These are phyloP conservation scores for Picochlorum costavermella DNA, from an alignment of 139 green algal species.

Conservation along the genomic window DNA sequence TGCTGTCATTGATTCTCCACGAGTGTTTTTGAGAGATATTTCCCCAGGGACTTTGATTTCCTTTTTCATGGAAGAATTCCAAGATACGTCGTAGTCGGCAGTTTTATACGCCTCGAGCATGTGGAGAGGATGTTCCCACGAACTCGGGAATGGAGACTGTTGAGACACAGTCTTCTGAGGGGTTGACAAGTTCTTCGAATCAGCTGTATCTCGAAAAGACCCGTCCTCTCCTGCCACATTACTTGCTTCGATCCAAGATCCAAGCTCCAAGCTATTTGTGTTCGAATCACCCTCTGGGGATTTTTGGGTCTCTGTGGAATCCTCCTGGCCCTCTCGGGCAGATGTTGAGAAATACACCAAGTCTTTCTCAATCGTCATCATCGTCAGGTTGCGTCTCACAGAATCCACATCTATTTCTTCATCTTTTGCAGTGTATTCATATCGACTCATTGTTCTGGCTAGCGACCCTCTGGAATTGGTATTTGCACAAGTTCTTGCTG, in stretches of 20 bases:
- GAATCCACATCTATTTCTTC: no score
- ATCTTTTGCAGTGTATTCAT: no score
- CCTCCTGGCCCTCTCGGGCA: neutral
- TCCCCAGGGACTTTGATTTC: neutral
- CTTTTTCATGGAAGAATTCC: neutral
- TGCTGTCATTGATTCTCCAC: neutral
- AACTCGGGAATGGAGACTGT: conserved; percentile 30
- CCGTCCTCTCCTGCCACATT: conserved; percentile 3
- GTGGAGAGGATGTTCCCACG: neutral
- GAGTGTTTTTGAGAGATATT: neutral
- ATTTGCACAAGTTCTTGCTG: no score
- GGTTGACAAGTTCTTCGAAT: conserved; percentile 4
- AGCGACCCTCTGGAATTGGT: no score
- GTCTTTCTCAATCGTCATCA: no score
- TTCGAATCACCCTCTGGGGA: neutral
- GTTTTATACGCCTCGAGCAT: neutral
- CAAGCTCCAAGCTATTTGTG: neutral
- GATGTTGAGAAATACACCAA: no score
- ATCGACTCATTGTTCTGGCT: no score
- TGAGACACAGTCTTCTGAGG: conserved; percentile 33
- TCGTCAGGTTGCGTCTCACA: no score
- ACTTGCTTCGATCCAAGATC: neutral
- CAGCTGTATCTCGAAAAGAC: neutral
- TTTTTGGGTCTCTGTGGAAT: neutral
- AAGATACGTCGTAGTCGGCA: neutral